Conservation (phyloP, 257 asterid genomes). For the Fraxinus excelsior region DNA sequence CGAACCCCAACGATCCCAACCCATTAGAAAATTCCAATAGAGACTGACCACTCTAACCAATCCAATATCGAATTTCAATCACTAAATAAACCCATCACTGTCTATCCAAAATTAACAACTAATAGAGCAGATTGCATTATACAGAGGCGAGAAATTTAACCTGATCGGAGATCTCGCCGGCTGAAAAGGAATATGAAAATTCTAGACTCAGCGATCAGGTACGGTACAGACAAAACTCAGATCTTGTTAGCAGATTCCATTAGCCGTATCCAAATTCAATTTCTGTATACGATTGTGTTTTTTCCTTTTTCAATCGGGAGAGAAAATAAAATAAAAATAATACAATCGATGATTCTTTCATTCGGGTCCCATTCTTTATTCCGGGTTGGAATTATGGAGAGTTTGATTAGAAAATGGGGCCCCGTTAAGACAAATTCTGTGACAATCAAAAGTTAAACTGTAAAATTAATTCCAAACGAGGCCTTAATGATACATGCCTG, state of each 20-base stretch:
- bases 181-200: conserved; percentile 24
- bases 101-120: not conserved
- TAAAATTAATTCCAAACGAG: too few species aligned
- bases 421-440: too few species aligned
- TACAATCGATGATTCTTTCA: not conserved
- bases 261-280: not conserved
- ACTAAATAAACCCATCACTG: not conserved
- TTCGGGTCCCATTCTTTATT: not conserved
- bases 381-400: not conserved
- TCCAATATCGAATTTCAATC: conserved; percentile 14
- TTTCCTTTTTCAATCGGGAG: not conserved
- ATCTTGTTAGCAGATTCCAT: not conserved
- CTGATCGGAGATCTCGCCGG: conserved; percentile 58
- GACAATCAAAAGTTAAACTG: too few species aligned
- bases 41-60: conserved; percentile 15
- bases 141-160: conserved; percentile 11
- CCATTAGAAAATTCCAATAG: conserved; percentile 13
- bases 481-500: too few species aligned
- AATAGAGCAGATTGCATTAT: not conserved
- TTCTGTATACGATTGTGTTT: not conserved
- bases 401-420: too few species aligned
- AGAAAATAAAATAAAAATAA: not conserved
- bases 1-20: conserved; percentile 6
- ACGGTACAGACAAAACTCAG: not conserved
- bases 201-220: conserved; percentile 40